Base-by-base conservation (phyloP, 2,329 filamentous ascomycete species). In the Onygenales sp. region DNA sequence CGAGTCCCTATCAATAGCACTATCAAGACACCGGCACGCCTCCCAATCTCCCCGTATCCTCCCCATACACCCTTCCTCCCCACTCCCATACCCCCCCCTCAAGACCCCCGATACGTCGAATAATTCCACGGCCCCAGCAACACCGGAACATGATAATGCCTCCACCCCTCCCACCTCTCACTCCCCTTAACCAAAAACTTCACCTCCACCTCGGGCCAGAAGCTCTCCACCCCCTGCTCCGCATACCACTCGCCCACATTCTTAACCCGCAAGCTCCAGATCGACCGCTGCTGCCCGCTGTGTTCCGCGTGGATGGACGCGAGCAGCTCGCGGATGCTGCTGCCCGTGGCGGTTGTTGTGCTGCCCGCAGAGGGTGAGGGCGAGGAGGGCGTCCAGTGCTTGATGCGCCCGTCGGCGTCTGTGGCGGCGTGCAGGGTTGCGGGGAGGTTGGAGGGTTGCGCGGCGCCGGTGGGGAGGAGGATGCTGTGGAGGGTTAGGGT, bases 111-210 rank as follows among this genome's bases (percentile, higher is more conserved):
- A 61, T 77, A 77, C 32, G 74, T 76, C 47, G 74, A 75, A 59
- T 76, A 77, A 52, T 71, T 75, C 73, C 73, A 77, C 27, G 74
- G 74, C 34, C 74, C 74, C 55, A 77, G 59, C 52, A 77, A 58
- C 47, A 77, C 69, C n/a, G 74, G 74, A 14, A 77, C 74, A 70
- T 77, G 74, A 60, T 76, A 77, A 63, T 77, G 74, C 47, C 71
- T 63, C 69, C 72, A 74, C 32, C 69, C 72, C 52, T 70, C 70
- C 54, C 70, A 63, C 0, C 62, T 67, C 46, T 72, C 70, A 34
- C 66, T 66, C 39, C 70, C 70, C 55, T 73, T 71, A 1, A 76
- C 73, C n/a, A 70, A 72, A 61, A 77, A 77, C 58, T 72, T 72
- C 50, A 77, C 71, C 60, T 75, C 73, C 40, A 77, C 70, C 62